A percentile compares a stretch with the other conserved stretches of the same genome.
Evolutionary conservation across 495 filamentous ascomycete genomes (phyloP).

Genomic region (Glonium stellatum): DNA sequence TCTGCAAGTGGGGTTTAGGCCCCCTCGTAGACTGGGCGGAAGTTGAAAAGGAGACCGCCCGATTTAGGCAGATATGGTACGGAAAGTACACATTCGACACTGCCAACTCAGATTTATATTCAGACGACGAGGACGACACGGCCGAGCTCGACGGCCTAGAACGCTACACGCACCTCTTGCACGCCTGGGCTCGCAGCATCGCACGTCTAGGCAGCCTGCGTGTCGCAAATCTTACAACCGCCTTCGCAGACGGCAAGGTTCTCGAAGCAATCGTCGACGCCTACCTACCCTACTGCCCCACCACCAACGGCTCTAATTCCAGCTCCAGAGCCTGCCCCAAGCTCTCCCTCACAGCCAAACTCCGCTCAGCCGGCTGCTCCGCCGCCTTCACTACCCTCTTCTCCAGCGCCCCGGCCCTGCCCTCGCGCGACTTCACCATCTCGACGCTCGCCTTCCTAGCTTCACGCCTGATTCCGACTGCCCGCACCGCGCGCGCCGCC

Average conservation of each 20-base stretch:
- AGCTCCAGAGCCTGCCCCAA: neutral
- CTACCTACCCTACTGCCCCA: slow-evolving; percentile 43
- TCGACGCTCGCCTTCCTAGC: slow-evolving; percentile 55
- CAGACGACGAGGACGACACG: slow-evolving; percentile 16
- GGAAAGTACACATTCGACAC: slow-evolving; percentile 26
- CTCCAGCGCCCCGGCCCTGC: slow-evolving; percentile 15
- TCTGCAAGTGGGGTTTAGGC: slow-evolving; percentile 51
- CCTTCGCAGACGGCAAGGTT: slow-evolving; percentile 51
- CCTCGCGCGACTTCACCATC: slow-evolving; percentile 48
- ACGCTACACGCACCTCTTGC: slow-evolving; percentile 41
- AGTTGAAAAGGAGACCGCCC: slow-evolving; percentile 45
- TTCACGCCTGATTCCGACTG: slow-evolving; percentile 52
- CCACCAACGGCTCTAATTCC: too few species aligned
- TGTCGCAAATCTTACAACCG: slow-evolving; percentile 52
- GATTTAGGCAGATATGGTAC: slow-evolving; percentile 24
- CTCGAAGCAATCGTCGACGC: slow-evolving; percentile 55
- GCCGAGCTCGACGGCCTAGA: slow-evolving; percentile 28
- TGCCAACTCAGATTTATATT: slow-evolving; percentile 10
- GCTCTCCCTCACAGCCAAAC: slow-evolving; percentile 25
- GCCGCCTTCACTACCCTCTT: slow-evolving; percentile 35
- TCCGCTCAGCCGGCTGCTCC: slow-evolving; percentile 33
- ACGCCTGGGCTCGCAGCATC: slow-evolving; percentile 49
- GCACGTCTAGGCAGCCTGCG: slow-evolving; percentile 42
- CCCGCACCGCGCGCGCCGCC: slow-evolving; percentile 47
- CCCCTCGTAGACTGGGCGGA: slow-evolving; percentile 51